Evolutionary conservation across 768 basidiomycete species (phyloP).

Genomic region (Naganishia friedmannii): DNA sequence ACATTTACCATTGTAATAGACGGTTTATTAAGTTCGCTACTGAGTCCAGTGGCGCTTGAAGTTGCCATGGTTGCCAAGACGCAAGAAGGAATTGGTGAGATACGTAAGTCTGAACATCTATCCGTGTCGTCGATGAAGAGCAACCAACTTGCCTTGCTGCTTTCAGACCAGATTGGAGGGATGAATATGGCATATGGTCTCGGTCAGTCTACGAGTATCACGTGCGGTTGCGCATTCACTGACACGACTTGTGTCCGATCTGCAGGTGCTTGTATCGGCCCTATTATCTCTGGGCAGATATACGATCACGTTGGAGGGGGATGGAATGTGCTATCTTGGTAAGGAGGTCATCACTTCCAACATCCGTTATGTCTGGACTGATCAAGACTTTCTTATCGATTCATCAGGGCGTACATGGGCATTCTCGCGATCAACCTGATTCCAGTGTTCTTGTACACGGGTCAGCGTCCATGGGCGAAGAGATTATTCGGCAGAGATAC

Average conservation of each 20-base stretch:
- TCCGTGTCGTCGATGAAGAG: background rate
- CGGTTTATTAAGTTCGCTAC: constrained; percentile 26
- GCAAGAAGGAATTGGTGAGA: constrained; percentile 40
- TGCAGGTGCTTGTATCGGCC: constrained; percentile 20
- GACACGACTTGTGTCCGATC: background rate
- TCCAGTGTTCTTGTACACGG: background rate
- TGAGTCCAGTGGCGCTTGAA: constrained; percentile 36
- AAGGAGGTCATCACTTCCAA: background rate
- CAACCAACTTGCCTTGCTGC: background rate
- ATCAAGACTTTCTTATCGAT: background rate
- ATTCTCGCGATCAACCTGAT: background rate
- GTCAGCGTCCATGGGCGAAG: background rate
- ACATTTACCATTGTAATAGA: no score
- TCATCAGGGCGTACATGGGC: background rate
- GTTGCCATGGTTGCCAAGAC: constrained; percentile 34
- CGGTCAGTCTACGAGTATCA: background rate
- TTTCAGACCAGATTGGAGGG: constrained; percentile 40
- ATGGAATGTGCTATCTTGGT: constrained; percentile 39
- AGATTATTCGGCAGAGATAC: background rate
- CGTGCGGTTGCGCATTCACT: constrained; percentile 20
- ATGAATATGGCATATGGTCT: constrained; percentile 38
- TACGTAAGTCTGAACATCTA: constrained; percentile 28
- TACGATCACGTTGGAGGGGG: constrained; percentile 38
- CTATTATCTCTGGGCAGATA: constrained; percentile 41
- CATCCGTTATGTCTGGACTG: background rate